These are phyloP conservation scores for Teratosphaeria epicoccoides DNA, from an alignment of 2,329 filamentous ascomycete species.

Conservation along the genomic window DNA sequence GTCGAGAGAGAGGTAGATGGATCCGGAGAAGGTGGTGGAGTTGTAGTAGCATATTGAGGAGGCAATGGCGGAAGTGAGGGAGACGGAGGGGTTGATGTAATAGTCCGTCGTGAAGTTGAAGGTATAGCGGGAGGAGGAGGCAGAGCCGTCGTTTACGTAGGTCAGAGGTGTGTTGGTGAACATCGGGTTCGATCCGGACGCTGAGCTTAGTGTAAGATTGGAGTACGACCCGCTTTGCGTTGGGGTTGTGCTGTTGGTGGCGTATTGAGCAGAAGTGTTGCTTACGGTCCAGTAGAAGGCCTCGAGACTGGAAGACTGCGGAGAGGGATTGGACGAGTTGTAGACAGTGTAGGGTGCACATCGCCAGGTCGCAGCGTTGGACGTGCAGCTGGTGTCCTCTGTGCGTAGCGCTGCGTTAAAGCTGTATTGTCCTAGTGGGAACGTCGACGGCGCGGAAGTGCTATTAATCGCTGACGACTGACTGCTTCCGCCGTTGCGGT, in stretches of 20 bases:
- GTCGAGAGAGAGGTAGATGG: constrained; percentile 39
- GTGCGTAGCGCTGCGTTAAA: constrained; percentile 49
- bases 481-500: constrained; percentile 8
- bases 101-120: constrained; percentile 48
- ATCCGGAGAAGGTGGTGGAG: constrained; percentile 45
- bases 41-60: constrained; percentile 49
- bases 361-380: constrained; percentile 48
- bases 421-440: constrained; percentile 54
- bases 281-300: constrained; percentile 54
- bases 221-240: constrained; percentile 35
- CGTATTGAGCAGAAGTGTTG: constrained; percentile 28
- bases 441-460: constrained; percentile 26
- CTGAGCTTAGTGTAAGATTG: constrained; percentile 39
- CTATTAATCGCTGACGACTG: background rate
- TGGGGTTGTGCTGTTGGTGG: constrained; percentile 46
- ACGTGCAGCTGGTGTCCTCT: constrained; percentile 46
- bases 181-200: constrained; percentile 44
- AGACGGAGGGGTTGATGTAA: constrained; percentile 39
- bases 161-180: constrained; percentile 45
- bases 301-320: constrained; percentile 30
- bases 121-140: constrained; percentile 43
- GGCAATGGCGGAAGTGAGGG: constrained; percentile 34
- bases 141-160: constrained; percentile 38
- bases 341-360: constrained; percentile 51
- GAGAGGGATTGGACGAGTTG: constrained; percentile 20